Evolutionary conservation across 1,139 yeast species (phyloP).

Genomic region (Hemisphaericaspora xylanilytica): DNA sequence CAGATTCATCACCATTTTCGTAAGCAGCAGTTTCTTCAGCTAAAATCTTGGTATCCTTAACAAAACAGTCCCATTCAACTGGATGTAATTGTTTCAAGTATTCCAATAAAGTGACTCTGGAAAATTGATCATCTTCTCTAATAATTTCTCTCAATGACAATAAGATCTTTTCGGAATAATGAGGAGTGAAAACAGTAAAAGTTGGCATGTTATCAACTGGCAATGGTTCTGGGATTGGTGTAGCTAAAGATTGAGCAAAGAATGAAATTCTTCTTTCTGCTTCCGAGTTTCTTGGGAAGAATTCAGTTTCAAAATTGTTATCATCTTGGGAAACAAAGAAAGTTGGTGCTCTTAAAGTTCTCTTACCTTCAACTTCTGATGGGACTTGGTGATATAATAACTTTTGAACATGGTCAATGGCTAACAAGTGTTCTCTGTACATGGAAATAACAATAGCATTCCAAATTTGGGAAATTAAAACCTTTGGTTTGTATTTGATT

Average conservation of each 20-base stretch:
- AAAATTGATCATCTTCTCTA: slow-evolving; percentile 97
- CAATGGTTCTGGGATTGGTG: slow-evolving; percentile 97
- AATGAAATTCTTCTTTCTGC: slow-evolving; percentile 99
- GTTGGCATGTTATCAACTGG: slow-evolving; percentile 99
- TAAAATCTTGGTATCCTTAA: slow-evolving; percentile 94
- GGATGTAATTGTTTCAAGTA: slow-evolving; percentile 97
- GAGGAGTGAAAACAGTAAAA: slow-evolving; percentile 96
- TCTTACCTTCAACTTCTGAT: slow-evolving; percentile 93
- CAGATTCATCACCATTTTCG: slow-evolving; percentile 68
- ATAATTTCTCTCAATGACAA: slow-evolving; percentile 94
- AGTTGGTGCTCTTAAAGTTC: slow-evolving; percentile 98
- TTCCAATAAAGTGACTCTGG: slow-evolving; percentile 93
- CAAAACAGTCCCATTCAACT: slow-evolving; percentile 99
- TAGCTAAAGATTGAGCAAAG: slow-evolving; percentile 97
- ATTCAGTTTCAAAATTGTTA: slow-evolving; percentile 89
- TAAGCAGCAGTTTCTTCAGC: slow-evolving; percentile 96
- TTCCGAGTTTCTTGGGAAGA: slow-evolving; percentile 93
- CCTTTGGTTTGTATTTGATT: slow-evolving; percentile 97
- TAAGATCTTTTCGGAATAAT: slow-evolving; percentile 94
- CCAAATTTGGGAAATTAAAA: slow-evolving; percentile 97
- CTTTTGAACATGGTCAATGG: slow-evolving; percentile 97
- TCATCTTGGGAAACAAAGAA: slow-evolving; percentile 98
- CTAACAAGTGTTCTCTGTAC: slow-evolving; percentile 97
- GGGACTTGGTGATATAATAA: slow-evolving; percentile 97
- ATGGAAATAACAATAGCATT: slow-evolving; percentile 96